Percentiles rank a stretch among this genome's conserved stretches.
Conservation (phyloP, 352 stramenopile species). For the Phytophthora parvispora region DNA sequence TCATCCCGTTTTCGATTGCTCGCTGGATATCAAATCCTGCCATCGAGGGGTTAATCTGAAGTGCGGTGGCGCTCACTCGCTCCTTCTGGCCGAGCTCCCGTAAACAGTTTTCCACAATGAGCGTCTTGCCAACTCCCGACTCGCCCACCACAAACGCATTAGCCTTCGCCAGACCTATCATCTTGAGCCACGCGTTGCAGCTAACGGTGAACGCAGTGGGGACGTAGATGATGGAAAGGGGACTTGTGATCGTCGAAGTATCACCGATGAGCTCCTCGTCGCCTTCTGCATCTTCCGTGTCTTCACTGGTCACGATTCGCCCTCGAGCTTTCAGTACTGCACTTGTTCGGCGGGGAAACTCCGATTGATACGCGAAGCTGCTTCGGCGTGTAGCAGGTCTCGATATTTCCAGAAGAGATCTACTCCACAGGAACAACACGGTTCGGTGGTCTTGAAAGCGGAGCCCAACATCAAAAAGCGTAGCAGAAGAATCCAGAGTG, state of each 20-base stretch:
- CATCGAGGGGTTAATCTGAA: slow-evolving; percentile 45
- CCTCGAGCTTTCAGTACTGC: slow-evolving; percentile 36
- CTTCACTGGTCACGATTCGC: slow-evolving; percentile 28
- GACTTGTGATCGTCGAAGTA: slow-evolving; percentile 30
- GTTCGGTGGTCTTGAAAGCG: slow-evolving; percentile 40
- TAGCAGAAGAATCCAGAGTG: slow-evolving; percentile 18
- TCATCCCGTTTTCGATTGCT: slow-evolving; percentile 48
- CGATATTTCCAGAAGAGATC: slow-evolving; percentile 4
- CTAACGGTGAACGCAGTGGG: slow-evolving; percentile 50
- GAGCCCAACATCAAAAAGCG: slow-evolving; percentile 55
- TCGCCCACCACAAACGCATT: slow-evolving; percentile 64
- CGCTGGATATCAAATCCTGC: slow-evolving; percentile 45
- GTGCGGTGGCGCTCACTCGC: slow-evolving; percentile 33
- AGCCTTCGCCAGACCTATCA: slow-evolving; percentile 46
- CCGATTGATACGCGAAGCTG: slow-evolving; percentile 34
- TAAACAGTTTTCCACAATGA: slow-evolving; percentile 50
- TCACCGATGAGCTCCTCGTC: slow-evolving; percentile 30
- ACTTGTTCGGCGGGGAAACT: slow-evolving; percentile 38
- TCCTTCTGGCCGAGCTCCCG: slow-evolving; percentile 43
- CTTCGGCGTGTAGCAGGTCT: slow-evolving; percentile 19
- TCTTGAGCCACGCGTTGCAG: slow-evolving; percentile 45
- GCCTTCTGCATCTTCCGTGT: slow-evolving; percentile 22
- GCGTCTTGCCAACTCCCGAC: slow-evolving; percentile 61
- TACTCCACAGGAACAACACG: slow-evolving; percentile 42
- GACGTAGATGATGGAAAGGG: slow-evolving; percentile 54